Conservation (phyloP, 2,329 filamentous ascomycete genomes). For the Beauveria rudraprayagi region DNA sequence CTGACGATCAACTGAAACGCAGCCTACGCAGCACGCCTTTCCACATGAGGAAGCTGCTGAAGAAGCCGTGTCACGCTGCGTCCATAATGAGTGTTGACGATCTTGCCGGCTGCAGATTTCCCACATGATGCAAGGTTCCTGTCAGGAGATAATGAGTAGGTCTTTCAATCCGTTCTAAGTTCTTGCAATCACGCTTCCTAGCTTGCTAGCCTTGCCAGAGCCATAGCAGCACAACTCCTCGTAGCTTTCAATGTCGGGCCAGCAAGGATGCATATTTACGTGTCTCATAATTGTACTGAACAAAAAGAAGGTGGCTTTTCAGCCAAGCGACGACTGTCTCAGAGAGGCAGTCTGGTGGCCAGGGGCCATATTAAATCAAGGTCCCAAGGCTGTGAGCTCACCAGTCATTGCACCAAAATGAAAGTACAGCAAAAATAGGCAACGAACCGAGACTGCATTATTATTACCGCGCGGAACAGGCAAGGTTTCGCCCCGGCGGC, state of each 20-base stretch:
- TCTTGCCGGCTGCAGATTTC: neutral
- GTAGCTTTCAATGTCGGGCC: neutral
- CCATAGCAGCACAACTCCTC: neutral
- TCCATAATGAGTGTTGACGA: neutral
- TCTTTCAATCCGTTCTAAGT: neutral
- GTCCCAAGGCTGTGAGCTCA: neutral
- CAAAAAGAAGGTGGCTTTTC: neutral
- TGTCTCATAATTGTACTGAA: neutral
- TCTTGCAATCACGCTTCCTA: no score
- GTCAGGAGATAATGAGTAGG: neutral
- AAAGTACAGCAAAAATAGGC: neutral
- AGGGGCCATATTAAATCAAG: neutral
- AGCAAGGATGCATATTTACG: neutral
- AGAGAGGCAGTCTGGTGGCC: neutral
- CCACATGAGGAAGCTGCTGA: slow-evolving; percentile 1
- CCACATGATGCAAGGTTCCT: neutral
- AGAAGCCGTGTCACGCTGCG: neutral
- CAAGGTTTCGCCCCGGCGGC: neutral
- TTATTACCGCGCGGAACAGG: neutral
- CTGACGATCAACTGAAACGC: neutral
- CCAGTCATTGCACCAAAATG: neutral
- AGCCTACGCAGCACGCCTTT: neutral
- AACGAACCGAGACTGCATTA: neutral
- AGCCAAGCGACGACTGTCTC: neutral
- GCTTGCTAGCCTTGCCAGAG: neutral